Percentiles rank a stretch among this genome's conserved stretches.
phyloP scores from a whole-genome alignment of 305 asterid species.

The Solanum hybrid region DNA sequence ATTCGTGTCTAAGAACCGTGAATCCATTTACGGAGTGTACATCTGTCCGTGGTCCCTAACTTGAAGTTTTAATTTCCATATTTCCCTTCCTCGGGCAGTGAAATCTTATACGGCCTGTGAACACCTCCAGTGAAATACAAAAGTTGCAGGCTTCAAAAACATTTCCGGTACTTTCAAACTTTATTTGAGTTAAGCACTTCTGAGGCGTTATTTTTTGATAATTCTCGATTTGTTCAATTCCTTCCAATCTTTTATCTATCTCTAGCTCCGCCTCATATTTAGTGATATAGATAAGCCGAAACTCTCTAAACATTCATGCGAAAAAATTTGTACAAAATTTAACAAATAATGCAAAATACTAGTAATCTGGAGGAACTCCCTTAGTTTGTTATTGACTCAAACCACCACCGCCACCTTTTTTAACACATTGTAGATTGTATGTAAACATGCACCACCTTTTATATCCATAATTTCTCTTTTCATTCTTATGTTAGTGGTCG shows the following conservation, averaged over 20 bases:
- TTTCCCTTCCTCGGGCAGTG: background rate
- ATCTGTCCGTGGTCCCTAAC: background rate
- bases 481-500: background rate
- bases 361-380: background rate
- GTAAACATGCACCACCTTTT: too few species aligned
- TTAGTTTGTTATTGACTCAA: background rate
- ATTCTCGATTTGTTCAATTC: background rate
- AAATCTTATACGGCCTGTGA: background rate
- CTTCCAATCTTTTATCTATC: background rate
- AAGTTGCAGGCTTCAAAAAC: background rate
- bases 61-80: background rate
- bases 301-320: background rate
- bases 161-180: background rate
- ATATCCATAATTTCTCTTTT: background rate
- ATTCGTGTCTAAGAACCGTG: too few species aligned
- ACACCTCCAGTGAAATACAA: background rate
- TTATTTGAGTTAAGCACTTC: background rate
- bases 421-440: background rate
- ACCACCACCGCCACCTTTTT: background rate
- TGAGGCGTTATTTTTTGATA: background rate
- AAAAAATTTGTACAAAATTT: too few species aligned
- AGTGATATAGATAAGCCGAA: too few species aligned
- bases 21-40: too few species aligned
- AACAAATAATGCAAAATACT: background rate
- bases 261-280: background rate